Evolutionary conservation across 1,139 yeast species (phyloP).

Genomic region (Taphrina communis): DNA sequence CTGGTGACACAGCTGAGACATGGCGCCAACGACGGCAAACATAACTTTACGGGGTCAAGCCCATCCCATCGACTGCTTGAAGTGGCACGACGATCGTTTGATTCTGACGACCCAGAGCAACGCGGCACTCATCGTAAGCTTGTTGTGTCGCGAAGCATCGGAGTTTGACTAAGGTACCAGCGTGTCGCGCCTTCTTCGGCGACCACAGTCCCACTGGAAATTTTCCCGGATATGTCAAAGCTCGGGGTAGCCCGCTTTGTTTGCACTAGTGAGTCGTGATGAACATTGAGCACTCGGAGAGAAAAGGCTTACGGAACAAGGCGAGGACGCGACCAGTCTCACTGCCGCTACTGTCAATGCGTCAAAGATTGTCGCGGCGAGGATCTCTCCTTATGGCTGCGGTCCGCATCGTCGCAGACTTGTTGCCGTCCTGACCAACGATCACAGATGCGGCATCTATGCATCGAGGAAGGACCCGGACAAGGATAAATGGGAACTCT

Average conservation of each 20-base stretch:
- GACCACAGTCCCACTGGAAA: neutral
- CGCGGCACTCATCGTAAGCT: constrained; percentile 3
- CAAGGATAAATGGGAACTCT: constrained; percentile 14
- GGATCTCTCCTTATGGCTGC: constrained; percentile 2
- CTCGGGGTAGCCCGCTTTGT: neutral
- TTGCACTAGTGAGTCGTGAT: constrained; percentile 1
- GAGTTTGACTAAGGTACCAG: neutral
- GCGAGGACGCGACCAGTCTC: constrained; percentile 10
- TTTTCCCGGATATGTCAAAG: neutral
- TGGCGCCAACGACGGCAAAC: neutral
- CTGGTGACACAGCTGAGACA: neutral
- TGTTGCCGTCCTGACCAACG: constrained; percentile 14
- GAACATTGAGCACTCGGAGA: neutral
- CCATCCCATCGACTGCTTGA: constrained; percentile 2
- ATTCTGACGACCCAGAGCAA: neutral
- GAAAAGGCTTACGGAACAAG: neutral
- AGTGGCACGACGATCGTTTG: constrained; percentile 17
- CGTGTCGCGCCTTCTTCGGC: neutral
- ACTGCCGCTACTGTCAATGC: neutral
- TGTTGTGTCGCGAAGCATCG: neutral
- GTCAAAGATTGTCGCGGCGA: neutral
- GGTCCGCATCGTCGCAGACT: neutral
- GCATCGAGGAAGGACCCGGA: constrained; percentile 16
- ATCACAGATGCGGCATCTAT: constrained; percentile 18
- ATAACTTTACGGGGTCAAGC: constrained; percentile 2